Percentiles rank a stretch among this genome's conserved stretches.
phyloP scores from a whole-genome alignment of 2,329 filamentous ascomycete species.

The Phialophora macrospora region DNA sequence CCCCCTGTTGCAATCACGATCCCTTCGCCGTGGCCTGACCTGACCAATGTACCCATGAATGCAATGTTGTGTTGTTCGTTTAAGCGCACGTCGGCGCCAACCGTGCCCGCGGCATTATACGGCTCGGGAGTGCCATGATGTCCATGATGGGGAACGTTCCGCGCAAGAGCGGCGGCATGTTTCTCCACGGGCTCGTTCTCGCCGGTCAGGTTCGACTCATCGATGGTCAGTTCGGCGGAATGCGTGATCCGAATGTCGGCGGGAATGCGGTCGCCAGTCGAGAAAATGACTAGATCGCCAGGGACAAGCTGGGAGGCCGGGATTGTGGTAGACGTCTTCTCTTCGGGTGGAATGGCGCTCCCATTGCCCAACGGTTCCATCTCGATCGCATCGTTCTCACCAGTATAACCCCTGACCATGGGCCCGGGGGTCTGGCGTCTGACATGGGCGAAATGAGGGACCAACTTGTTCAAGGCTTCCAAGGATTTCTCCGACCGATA shows the following conservation, averaged over 20 bases:
- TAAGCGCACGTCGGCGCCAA: constrained; percentile 68
- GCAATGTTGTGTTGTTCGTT: constrained; percentile 88
- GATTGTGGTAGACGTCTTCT: constrained; percentile 75
- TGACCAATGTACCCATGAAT: constrained; percentile 96
- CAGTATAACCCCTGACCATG: constrained; percentile 22
- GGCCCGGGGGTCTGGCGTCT: constrained; percentile 60
- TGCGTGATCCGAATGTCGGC: constrained; percentile 94
- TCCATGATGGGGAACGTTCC: constrained; percentile 41
- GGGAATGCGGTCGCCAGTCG: constrained; percentile 93
- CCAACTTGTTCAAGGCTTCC: constrained; percentile 88
- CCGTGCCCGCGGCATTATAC: constrained; percentile 62
- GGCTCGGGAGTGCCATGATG: constrained; percentile 61
- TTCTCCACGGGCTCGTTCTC: constrained; percentile 93
- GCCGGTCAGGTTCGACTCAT: constrained; percentile 94
- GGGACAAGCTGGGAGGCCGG: constrained; percentile 86
- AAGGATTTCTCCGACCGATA: constrained; percentile 97
- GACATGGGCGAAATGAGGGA: constrained; percentile 95
- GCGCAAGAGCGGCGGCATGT: constrained; percentile 64
- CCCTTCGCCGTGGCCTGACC: constrained; percentile 92
- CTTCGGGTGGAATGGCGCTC: constrained; percentile 69
- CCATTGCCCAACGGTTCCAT: constrained; percentile 55
- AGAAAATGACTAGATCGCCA: constrained; percentile 90
- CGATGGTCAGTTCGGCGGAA: constrained; percentile 86
- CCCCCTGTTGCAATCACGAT: constrained; percentile 97
- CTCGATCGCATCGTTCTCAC: constrained; percentile 52